A percentile compares a stretch with the other conserved stretches of the same genome.
phyloP scores from a whole-genome alignment of 352 stramenopile genomes.

The Peronospora destructor region DNA sequence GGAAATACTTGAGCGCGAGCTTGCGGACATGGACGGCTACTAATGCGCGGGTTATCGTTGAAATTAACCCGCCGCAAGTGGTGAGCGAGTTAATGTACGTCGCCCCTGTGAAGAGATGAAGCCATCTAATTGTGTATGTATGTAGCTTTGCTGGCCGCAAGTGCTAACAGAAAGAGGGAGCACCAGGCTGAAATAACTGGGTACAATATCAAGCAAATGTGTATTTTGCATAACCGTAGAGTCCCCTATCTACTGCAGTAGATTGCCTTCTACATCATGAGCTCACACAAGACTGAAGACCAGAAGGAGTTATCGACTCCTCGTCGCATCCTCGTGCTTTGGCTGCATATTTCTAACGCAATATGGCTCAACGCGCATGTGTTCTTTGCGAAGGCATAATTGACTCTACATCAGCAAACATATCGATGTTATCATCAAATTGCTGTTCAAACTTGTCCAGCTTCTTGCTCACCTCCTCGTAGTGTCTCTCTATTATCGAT shows the following conservation, averaged over 20 bases:
- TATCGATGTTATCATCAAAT: too few species aligned
- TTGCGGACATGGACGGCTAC: conserved; percentile 48
- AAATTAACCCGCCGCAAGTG: conserved; percentile 14
- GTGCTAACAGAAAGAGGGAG: conserved; percentile 10
- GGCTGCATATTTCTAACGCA: background rate
- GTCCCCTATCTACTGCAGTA: conserved; percentile 50
- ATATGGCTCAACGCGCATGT: too few species aligned
- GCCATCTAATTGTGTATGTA: conserved; percentile 16
- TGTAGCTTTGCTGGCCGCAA: conserved; percentile 23
- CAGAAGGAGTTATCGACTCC: conserved; percentile 43
- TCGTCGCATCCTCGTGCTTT: conserved; percentile 31
- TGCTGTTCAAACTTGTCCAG: too few species aligned
- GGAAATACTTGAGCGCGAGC: conserved; percentile 57
- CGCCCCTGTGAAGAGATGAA: conserved; percentile 5
- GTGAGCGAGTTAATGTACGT: background rate
- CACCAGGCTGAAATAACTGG: conserved; percentile 21
- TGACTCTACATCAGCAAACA: too few species aligned
- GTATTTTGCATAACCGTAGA: conserved; percentile 27
- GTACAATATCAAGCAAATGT: conserved; percentile 36
- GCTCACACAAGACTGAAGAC: conserved; percentile 46
- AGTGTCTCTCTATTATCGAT: too few species aligned
- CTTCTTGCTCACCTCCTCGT: too few species aligned
- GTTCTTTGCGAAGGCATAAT: too few species aligned
- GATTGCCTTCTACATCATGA: conserved; percentile 45
- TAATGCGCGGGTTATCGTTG: conserved; percentile 27